These are phyloP conservation scores for Lepiota venenata DNA, from an alignment of 768 basidiomycete species.

Conservation along the genomic window DNA sequence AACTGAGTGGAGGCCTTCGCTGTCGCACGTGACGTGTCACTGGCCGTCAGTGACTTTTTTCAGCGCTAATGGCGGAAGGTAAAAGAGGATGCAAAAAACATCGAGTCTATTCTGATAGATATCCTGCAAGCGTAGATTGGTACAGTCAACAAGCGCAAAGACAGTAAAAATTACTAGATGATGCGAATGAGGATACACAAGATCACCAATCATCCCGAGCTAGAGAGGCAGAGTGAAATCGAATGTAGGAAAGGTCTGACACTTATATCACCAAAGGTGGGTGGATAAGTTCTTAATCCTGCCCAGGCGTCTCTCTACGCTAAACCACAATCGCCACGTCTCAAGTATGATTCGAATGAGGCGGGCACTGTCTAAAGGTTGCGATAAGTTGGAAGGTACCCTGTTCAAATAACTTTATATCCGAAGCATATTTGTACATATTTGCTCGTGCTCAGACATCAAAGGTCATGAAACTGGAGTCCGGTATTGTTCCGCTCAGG, in stretches of 20 bases:
- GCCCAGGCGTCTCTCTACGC: constrained; percentile 55
- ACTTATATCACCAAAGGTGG: constrained; percentile 49
- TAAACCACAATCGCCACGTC: constrained; percentile 67
- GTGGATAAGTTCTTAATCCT: constrained; percentile 62
- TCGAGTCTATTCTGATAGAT: too few relatives aligned
- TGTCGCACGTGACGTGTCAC: constrained; percentile 11
- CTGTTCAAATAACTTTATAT: neutral
- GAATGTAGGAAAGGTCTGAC: constrained; percentile 67
- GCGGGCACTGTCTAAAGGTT: constrained; percentile 76
- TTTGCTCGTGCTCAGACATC: neutral
- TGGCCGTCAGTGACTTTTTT: neutral
- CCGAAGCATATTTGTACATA: neutral
- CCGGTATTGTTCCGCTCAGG: too few relatives aligned
- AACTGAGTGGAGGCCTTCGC: constrained; percentile 12
- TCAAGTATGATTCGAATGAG: constrained; percentile 35
- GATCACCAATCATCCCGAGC: neutral
- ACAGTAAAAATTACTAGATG: too few relatives aligned
- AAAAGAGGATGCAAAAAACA: too few relatives aligned
- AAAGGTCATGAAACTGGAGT: too few relatives aligned
- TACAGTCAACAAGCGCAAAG: too few relatives aligned
- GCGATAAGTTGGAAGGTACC: constrained; percentile 34
- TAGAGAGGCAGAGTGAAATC: neutral
- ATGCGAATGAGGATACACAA: neutral
- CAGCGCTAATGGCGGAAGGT: too few relatives aligned
- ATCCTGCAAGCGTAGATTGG: too few relatives aligned